Conservation (phyloP, 108 stramenopile genomes). For the Skeletonema menzelii region DNA sequence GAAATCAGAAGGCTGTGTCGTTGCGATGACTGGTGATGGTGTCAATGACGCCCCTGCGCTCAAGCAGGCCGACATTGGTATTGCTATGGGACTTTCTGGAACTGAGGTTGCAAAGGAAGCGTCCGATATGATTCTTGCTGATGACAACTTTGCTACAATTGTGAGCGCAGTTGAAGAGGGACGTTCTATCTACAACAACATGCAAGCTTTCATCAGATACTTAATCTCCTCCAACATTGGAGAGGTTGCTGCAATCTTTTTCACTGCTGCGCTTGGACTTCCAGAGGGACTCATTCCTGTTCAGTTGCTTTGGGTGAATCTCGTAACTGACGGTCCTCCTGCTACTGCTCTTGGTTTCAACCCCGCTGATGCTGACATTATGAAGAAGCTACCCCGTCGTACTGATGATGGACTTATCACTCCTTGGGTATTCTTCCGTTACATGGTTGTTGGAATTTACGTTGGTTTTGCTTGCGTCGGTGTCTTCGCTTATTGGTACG, state of each 20-base stretch:
- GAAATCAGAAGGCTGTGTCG: conserved; percentile 71
- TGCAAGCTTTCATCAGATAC: conserved; percentile 98
- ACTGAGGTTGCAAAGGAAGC: conserved; percentile 99
- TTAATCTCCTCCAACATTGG: conserved; percentile 98
- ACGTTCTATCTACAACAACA: conserved; percentile 97
- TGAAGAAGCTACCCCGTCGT: conserved; percentile 82
- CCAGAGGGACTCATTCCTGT: conserved; percentile 97
- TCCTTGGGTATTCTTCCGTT: conserved; percentile 93
- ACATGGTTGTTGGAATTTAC: conserved; percentile 92
- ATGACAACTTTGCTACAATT: conserved; percentile 99
- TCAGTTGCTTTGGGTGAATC: conserved; percentile 99
- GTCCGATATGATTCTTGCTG: conserved; percentile 98
- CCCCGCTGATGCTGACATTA: conserved; percentile 77
- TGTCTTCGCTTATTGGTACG: conserved; percentile 87
- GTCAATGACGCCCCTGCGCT: conserved; percentile 97
- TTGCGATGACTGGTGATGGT: conserved; percentile 95
- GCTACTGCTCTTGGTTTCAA: conserved; percentile 99
- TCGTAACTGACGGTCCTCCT: conserved; percentile 98
- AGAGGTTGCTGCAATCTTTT: conserved; percentile 95
- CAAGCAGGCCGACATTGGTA: conserved; percentile 90
- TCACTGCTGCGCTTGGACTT: conserved; percentile 90
- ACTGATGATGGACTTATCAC: conserved; percentile 96
- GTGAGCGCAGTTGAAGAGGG: conserved; percentile 97
- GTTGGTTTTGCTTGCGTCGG: conserved; percentile 96
- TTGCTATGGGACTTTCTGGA: conserved; percentile 95